phyloP scores from a whole-genome alignment of 108 stramenopile genomes.

The Craspedostauros australis region DNA sequence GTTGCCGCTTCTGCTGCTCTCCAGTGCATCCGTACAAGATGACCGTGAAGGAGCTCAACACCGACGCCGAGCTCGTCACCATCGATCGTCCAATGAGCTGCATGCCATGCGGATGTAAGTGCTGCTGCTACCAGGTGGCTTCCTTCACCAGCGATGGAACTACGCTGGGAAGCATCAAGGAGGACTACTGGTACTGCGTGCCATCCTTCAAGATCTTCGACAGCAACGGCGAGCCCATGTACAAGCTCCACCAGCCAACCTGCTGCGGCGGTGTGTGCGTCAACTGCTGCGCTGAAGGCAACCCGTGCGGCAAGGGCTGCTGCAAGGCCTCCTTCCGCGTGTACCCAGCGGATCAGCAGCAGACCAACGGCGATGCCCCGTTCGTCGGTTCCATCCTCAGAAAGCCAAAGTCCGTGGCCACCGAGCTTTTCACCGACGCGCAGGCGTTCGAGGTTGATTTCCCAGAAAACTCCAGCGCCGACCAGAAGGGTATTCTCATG shows the following conservation, averaged over 20 bases:
- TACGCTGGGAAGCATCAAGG: constrained; percentile 34
- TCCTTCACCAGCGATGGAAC: constrained; percentile 25
- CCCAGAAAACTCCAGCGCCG: constrained; percentile 36
- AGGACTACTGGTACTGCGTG: constrained; percentile 49
- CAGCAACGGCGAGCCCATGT: constrained; percentile 22
- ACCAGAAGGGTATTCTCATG: constrained; percentile 48
- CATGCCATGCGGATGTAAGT: constrained; percentile 35
- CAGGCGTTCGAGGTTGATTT: constrained; percentile 54
- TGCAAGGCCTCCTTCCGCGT: constrained; percentile 56
- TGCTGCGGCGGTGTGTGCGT: constrained; percentile 58
- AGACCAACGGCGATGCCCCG: constrained; percentile 47
- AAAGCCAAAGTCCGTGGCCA: constrained; percentile 31
- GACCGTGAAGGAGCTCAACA: constrained; percentile 35
- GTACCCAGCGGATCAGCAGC: constrained; percentile 31
- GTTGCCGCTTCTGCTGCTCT: constrained; percentile 40
- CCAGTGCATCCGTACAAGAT: constrained; percentile 34
- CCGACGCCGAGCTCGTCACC: constrained; percentile 30
- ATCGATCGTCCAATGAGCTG: constrained; percentile 45
- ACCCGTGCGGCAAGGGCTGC: constrained; percentile 66
- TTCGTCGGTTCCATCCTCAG: constrained; percentile 51
- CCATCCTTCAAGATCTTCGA: constrained; percentile 42
- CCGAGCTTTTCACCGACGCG: constrained; percentile 63
- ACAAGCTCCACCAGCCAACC: constrained; percentile 52
- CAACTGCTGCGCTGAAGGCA: constrained; percentile 67
- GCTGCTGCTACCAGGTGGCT: constrained; percentile 59